These are phyloP conservation scores for Gossypium raimondii DNA, from an alignment of 345 rosid genomes.

Conservation along the genomic window DNA sequence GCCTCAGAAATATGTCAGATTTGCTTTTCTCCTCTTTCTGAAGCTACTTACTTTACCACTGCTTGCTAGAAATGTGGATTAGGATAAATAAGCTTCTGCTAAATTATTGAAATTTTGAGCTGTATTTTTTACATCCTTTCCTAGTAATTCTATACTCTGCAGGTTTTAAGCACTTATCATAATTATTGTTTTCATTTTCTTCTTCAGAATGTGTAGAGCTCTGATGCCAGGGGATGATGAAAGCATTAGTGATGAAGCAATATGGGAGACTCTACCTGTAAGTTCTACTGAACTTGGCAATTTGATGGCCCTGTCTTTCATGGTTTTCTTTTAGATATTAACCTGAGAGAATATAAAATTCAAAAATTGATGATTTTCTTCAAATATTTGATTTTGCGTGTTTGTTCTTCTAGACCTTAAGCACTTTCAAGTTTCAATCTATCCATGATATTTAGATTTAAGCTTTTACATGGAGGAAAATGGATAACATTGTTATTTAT, in stretches of 20 bases:
- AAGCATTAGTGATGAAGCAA: constrained; percentile 79
- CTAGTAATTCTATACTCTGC: neutral
- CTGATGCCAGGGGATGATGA: constrained; percentile 95
- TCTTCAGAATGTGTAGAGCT: constrained; percentile 86
- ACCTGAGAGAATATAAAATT: neutral
- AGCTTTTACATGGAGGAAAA: neutral
- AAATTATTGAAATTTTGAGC: neutral
- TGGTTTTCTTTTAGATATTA: neutral
- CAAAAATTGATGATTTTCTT: neutral
- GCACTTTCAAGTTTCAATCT: constrained; percentile 12
- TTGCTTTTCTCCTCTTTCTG: neutral
- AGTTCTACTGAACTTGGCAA: constrained; percentile 28
- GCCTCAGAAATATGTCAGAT: neutral
- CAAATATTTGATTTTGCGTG: neutral
- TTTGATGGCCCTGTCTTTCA: neutral
- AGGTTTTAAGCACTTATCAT: neutral
- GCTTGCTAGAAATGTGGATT: neutral
- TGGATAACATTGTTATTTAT: neutral
- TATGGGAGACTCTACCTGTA: constrained; percentile 97
- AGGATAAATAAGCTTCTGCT: constrained; percentile 2
- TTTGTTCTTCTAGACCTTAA: neutral
- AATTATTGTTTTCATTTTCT: constrained; percentile 17
- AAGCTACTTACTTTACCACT: neutral
- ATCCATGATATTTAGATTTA: constrained; percentile 6
- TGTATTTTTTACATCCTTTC: neutral